phyloP scores from a whole-genome alignment of 768 basidiomycete genomes.

The Kwoniella dejecticola region DNA sequence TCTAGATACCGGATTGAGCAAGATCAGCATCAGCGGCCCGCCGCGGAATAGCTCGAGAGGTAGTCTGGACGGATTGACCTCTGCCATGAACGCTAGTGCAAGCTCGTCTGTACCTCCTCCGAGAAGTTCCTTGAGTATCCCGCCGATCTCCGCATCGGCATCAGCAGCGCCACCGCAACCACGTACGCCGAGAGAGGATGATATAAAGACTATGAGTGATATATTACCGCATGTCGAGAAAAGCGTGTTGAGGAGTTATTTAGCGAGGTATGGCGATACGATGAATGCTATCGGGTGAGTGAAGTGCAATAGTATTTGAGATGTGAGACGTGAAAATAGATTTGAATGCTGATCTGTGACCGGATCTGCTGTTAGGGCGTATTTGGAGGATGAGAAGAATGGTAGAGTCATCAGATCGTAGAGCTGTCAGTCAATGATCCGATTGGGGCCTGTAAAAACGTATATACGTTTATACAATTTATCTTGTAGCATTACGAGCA shows the following conservation, averaged over 20 bases:
- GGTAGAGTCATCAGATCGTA: constrained; percentile 25
- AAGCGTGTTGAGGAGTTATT: constrained; percentile 38
- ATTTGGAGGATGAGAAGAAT: constrained; percentile 50
- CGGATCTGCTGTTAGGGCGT: constrained; percentile 28
- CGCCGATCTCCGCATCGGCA: constrained; percentile 1
- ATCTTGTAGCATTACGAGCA: too few species aligned
- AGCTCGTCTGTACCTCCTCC: background rate
- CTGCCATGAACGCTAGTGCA: too few species aligned
- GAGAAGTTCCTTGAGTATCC: background rate
- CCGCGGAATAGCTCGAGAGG: background rate
- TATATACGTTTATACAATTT: too few species aligned
- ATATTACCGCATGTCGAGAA: constrained; percentile 46
- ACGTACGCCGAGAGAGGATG: constrained; percentile 29
- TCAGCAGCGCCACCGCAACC: too few species aligned
- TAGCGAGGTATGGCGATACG: constrained; percentile 40
- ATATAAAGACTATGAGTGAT: constrained; percentile 42
- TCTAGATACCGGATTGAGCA: constrained; percentile 33
- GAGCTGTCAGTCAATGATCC: too few species aligned
- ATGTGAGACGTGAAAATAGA: background rate
- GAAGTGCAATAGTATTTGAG: background rate
- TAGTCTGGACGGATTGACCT: constrained; percentile 11
- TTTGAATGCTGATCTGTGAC: constrained; percentile 8
- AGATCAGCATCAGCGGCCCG: constrained; percentile 4
- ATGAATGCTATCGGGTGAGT: constrained; percentile 51
- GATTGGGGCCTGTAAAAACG: too few species aligned